Evolutionary conservation across 192 early-diverging fungal species (phyloP), one percentile per base, ranked within the genome.

Genomic region (Gigaspora rosea): DNA sequence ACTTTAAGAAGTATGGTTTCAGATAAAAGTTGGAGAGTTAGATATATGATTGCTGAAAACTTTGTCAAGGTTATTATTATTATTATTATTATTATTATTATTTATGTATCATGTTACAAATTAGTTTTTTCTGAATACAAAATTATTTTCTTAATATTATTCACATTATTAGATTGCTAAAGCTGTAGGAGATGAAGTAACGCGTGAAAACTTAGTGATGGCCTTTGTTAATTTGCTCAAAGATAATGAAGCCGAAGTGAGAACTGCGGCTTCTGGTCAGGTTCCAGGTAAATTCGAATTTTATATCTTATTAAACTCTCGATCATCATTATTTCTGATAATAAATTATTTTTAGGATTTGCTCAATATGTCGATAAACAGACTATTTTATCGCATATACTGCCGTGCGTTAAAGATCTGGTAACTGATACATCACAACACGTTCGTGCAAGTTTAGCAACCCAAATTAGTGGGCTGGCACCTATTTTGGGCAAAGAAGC

Each of bases 41-140:
- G 97, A 70, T 99, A 98, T 82, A 98, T 98, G 95, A 93, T 97
- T 85, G 98, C 98, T 3, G 95, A 96, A 77, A 98, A 98, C 85
- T 98, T 96, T 91, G 94, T 97, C 64, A 90, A 93, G 79, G 92
- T 97, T 81, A 71, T 35, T 2, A 77, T 77, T 6, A 3, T 65
- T 71, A 36, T 54, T 27, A 71, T 33, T 49, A 27, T 27, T 27
- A 27, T 27, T 65, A 65, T 15, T 32, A 2, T 12, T 61, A 10
- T 46, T 22, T 15, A 63, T 33, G 12, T 12, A 33, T 8, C 9
- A 63, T 63, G n/a, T 63, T 63, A 18, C 7, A 41, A 41, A 1
- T 7, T 1, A 2, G 0, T 41, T 41, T 41, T 41, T 41, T 41
- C 2, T 41, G 41, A 3, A 41, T 41, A 2, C 41, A 7, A 41